phyloP scores from a whole-genome alignment of 2,329 filamentous ascomycete genomes.

The Dryadomyces quercivorus region DNA sequence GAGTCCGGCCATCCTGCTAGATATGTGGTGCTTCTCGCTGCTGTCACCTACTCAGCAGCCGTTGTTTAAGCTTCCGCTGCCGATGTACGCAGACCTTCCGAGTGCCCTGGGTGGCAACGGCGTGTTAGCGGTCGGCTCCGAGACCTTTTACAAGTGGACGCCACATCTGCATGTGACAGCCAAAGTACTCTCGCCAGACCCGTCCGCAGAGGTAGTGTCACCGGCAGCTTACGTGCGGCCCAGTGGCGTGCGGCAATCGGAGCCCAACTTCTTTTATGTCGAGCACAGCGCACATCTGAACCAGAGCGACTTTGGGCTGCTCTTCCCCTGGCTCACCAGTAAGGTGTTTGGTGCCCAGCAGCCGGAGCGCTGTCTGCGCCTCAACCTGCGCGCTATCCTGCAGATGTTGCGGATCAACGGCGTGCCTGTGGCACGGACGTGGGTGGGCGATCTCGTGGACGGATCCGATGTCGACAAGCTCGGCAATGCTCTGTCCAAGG shows the following conservation, averaged over 20 bases:
- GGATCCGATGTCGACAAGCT: conserved; percentile 27
- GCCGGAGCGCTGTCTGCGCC: conserved; percentile 44
- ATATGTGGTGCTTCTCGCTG: conserved; percentile 71
- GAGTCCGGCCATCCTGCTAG: conserved; percentile 57
- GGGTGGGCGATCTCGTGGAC: conserved; percentile 35
- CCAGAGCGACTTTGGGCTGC: conserved; percentile 71
- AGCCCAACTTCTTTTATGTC: conserved; percentile 65
- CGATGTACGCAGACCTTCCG: conserved; percentile 43
- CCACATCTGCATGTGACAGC: conserved; percentile 60
- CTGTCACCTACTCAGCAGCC: conserved; percentile 48
- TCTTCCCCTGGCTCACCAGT: conserved; percentile 62
- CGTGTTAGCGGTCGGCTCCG: conserved; percentile 60
- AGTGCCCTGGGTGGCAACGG: conserved; percentile 42
- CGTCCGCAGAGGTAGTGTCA: conserved; percentile 28
- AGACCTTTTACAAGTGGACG: conserved; percentile 68
- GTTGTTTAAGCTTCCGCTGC: conserved; percentile 62
- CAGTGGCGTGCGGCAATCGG: conserved; percentile 28
- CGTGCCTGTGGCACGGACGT: conserved; percentile 37
- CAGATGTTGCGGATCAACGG: conserved; percentile 41
- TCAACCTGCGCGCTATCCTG: conserved; percentile 46
- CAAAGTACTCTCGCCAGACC: conserved; percentile 47
- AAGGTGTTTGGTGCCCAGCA: conserved; percentile 44
- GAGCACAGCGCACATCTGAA: conserved; percentile 63
- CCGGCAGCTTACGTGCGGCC: conserved; percentile 28
- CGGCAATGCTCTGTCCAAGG: conserved; percentile 7